Conservation (phyloP, 2,329 filamentous ascomycete species). For the Ciborinia camelliae region DNA sequence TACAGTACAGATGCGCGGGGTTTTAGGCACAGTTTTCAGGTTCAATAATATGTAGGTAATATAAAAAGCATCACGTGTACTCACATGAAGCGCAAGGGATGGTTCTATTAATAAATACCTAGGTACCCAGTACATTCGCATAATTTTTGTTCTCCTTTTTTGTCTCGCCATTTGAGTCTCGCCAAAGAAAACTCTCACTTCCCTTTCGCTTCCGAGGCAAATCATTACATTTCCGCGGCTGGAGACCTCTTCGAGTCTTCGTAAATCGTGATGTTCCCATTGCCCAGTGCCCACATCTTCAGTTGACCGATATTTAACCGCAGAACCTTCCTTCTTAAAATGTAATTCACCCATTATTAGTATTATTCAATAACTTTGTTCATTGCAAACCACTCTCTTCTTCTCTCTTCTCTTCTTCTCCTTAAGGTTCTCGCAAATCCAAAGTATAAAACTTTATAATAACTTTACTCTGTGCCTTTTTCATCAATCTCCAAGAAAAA, state of each 20-base stretch:
- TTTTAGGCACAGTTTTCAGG: not conserved
- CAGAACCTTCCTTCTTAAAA: too few species aligned
- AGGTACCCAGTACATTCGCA: not conserved
- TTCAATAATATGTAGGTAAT: constrained; percentile 9
- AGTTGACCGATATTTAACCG: not conserved
- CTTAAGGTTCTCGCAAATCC: too few species aligned
- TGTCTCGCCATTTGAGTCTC: not conserved
- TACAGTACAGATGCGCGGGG: not conserved
- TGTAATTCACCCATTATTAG: too few species aligned
- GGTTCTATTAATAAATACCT: not conserved
- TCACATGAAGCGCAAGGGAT: not conserved
- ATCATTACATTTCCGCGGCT: not conserved
- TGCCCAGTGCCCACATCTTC: too few species aligned
- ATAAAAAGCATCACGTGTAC: not conserved
- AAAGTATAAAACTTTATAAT: too few species aligned
- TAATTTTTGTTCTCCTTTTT: not conserved
- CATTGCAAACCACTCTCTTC: not conserved
- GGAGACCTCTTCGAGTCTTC: too few species aligned
- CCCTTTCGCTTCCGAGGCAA: too few species aligned
- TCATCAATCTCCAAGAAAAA: too few species aligned
- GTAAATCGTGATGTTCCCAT: not conserved
- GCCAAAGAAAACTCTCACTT: not conserved
- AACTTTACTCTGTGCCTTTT: too few species aligned
- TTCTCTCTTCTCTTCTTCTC: too few species aligned
- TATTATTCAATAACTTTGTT: not conserved